phyloP scores from a whole-genome alignment of 148 eudicot species.

The Simmondsia chinensis region DNA sequence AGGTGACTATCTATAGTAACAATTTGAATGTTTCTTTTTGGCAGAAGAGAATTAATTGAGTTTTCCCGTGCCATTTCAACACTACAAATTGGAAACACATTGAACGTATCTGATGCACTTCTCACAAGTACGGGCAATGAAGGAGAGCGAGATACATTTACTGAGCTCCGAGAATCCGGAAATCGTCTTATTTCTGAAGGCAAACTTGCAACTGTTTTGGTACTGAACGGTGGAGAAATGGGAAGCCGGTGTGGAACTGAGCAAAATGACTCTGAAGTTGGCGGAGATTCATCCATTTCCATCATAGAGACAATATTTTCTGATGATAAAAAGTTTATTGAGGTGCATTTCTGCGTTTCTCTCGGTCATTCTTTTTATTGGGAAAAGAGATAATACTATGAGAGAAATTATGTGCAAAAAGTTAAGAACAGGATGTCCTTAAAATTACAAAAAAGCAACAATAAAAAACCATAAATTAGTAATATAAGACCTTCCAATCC shows the following conservation, averaged over 20 bases:
- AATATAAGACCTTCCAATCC: no score
- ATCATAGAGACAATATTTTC: constrained; percentile 25
- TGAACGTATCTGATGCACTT: constrained; percentile 29
- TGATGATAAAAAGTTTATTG: constrained; percentile 23
- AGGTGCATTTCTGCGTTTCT: constrained; percentile 22
- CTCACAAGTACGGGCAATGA: constrained; percentile 20
- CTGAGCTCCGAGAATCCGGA: constrained; percentile 36
- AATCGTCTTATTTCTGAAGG: constrained; percentile 46
- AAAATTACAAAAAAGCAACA: no score
- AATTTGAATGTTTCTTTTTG: background rate
- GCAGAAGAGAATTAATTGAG: constrained; percentile 25
- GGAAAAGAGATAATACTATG: no score
- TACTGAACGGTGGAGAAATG: constrained; percentile 18
- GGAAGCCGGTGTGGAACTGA: constrained; percentile 10
- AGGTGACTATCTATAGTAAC: no score
- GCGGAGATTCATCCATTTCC: constrained; percentile 13
- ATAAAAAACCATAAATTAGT: no score
- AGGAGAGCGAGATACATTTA: constrained; percentile 24
- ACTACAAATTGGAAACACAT: constrained; percentile 20
- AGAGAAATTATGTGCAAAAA: no score
- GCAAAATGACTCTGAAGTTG: constrained; percentile 15
- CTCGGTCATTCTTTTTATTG: background rate
- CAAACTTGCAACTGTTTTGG: constrained; percentile 53
- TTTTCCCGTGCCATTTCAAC: constrained; percentile 15
- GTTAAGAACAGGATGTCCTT: no score